Conservation (phyloP, 164 flowering plant species). For the Stephania japonica region DNA sequence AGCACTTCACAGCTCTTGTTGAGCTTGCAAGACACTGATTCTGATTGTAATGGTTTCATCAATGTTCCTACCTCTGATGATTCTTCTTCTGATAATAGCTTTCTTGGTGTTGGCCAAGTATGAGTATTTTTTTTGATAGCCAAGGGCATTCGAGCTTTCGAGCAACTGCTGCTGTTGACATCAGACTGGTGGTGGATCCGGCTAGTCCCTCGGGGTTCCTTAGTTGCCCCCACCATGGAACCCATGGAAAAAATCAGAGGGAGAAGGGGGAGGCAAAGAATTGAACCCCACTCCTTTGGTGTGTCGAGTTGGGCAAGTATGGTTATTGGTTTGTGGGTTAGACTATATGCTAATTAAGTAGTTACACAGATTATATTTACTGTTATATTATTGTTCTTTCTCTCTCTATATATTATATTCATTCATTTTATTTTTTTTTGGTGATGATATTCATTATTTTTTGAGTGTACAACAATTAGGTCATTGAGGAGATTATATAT, state of each 20-base stretch:
- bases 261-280: too few relatives aligned
- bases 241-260: too few relatives aligned
- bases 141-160: too few relatives aligned
- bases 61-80: conserved; percentile 46
- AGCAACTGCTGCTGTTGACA: too few relatives aligned
- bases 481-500: neutral
- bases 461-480: neutral
- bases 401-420: neutral
- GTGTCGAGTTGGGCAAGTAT: conserved; percentile 7
- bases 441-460: neutral
- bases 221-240: too few relatives aligned
- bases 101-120: conserved; percentile 15
- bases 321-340: neutral
- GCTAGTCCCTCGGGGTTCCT: too few relatives aligned
- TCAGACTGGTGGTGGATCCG: too few relatives aligned
- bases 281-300: too few relatives aligned
- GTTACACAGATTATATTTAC: neutral
- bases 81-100: conserved; percentile 32
- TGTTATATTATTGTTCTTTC: too few relatives aligned
- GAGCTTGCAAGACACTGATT: conserved; percentile 73
- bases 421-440: too few relatives aligned
- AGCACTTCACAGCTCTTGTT: conserved; percentile 57
- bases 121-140: too few relatives aligned
- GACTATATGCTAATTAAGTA: too few relatives aligned
- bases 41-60: conserved; percentile 61